Percentiles rank a stretch among this genome's conserved stretches.
phyloP scores from a whole-genome alignment of 2,329 filamentous ascomycete genomes.

The Aureobasidium sp. region DNA sequence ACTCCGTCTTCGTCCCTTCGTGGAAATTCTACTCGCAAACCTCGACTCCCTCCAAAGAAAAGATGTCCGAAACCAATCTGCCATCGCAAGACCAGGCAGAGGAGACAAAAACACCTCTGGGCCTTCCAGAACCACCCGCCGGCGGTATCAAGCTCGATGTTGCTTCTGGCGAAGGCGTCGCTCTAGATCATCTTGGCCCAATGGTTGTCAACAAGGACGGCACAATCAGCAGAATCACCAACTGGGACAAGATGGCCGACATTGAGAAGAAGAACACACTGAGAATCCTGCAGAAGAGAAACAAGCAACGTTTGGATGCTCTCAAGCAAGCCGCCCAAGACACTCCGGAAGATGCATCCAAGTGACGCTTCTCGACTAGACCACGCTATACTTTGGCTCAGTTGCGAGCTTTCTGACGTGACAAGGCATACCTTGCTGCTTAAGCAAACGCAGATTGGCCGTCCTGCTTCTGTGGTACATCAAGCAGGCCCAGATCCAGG shows the following conservation, averaged over 20 bases:
- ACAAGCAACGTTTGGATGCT: slow-evolving; percentile 54
- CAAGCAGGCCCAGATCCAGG: too few species aligned
- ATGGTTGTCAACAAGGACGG: slow-evolving; percentile 69
- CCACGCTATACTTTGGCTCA: too few species aligned
- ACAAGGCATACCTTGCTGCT: too few species aligned
- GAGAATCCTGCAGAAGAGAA: slow-evolving; percentile 60
- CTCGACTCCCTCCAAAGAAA: background rate
- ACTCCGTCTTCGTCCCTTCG: background rate
- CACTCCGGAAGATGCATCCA: background rate
- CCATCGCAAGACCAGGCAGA: background rate
- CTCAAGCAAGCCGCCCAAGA: slow-evolving; percentile 38
- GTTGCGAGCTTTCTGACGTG: too few species aligned
- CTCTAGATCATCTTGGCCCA: slow-evolving; percentile 63
- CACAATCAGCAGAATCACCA: slow-evolving; percentile 61
- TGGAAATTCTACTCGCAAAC: background rate
- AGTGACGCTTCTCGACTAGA: too few species aligned
- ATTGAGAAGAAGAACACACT: slow-evolving; percentile 62
- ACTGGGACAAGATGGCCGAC: slow-evolving; percentile 66
- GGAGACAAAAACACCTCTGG: slow-evolving; percentile 15
- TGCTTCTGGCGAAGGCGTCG: slow-evolving; percentile 37
- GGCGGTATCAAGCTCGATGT: slow-evolving; percentile 31
- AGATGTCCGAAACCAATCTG: background rate
- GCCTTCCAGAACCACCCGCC: slow-evolving; percentile 21
- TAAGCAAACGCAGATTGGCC: too few species aligned
- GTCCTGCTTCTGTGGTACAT: too few species aligned